phyloP scores from a whole-genome alignment of 2,329 filamentous ascomycete species.

The Paramyrothecium roridum region DNA sequence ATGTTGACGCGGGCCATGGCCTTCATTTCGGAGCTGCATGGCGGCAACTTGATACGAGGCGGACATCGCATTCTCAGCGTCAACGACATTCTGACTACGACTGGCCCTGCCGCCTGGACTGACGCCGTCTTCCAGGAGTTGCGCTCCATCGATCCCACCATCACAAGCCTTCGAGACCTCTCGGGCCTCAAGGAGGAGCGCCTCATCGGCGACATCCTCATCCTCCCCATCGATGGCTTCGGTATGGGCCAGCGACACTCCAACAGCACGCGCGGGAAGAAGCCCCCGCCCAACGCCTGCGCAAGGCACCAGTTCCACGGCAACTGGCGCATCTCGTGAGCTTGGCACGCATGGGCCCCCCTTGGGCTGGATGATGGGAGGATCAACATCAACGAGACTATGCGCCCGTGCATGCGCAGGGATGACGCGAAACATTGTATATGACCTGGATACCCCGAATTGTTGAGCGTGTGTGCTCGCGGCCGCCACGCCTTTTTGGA shows the following conservation, averaged over 20 bases:
- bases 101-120: slow-evolving; percentile 11
- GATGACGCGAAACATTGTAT: not conserved
- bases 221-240: slow-evolving; percentile 22
- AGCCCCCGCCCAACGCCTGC: slow-evolving; percentile 16
- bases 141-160: slow-evolving; percentile 5
- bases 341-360: not conserved
- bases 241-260: slow-evolving; percentile 24
- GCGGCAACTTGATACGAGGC: not conserved
- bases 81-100: slow-evolving; percentile 9
- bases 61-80: not conserved
- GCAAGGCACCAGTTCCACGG: slow-evolving; percentile 19
- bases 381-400: no score
- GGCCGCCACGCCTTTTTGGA: no score
- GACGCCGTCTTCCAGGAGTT: slow-evolving; percentile 9
- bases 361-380: no score
- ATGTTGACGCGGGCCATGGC: slow-evolving; percentile 18
- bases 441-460: not conserved
- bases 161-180: slow-evolving; percentile 5
- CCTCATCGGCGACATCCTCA: slow-evolving; percentile 14
- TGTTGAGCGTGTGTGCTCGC: not conserved
- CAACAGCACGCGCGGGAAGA: slow-evolving; percentile 19
- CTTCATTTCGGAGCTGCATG: slow-evolving; percentile 13
- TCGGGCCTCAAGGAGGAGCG: slow-evolving; percentile 5
- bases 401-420: no score
- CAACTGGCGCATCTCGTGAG: slow-evolving; percentile 6